These are phyloP conservation scores for Aspergillus ochraceoroseus DNA, from an alignment of 2,329 filamentous ascomycete genomes.

Conservation along the genomic window DNA sequence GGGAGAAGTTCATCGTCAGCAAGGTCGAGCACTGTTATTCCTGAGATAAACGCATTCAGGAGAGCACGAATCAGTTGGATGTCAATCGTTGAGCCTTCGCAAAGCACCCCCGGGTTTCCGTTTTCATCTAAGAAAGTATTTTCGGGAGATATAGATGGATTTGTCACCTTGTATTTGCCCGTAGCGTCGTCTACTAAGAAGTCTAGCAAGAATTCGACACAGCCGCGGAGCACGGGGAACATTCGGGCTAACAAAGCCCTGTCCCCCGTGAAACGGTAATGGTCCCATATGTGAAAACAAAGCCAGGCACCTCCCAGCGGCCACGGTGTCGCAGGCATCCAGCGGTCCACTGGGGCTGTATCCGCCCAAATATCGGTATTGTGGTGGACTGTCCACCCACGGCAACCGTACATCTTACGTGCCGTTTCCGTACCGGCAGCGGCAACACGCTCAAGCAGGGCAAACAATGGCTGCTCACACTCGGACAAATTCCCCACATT, in stretches of 20 bases:
- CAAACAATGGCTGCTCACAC: slow-evolving; percentile 41
- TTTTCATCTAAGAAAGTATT: slow-evolving; percentile 27
- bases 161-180: slow-evolving; percentile 25
- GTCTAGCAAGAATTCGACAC: slow-evolving; percentile 30
- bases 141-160: slow-evolving; percentile 29
- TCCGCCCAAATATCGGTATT: slow-evolving; percentile 58
- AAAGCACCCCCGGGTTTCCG: slow-evolving; percentile 22
- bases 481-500: slow-evolving; percentile 50
- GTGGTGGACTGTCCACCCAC: slow-evolving; percentile 55
- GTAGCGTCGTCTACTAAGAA: slow-evolving; percentile 26
- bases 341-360: slow-evolving; percentile 48
- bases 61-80: slow-evolving; percentile 43
- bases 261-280: slow-evolving; percentile 49
- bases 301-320: slow-evolving; percentile 54
- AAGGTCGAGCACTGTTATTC: slow-evolving; percentile 10
- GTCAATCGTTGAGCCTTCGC: slow-evolving; percentile 48
- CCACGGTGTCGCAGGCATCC: slow-evolving; percentile 39
- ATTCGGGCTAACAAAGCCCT: slow-evolving; percentile 20
- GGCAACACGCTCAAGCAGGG: slow-evolving; percentile 39
- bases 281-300: slow-evolving; percentile 57
- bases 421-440: slow-evolving; percentile 49
- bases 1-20: slow-evolving; percentile 19
- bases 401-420: slow-evolving; percentile 49
- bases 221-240: slow-evolving; percentile 27
- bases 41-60: slow-evolving; percentile 32